Base-by-base conservation (phyloP, 139 green algal species). In the Micractinium sp. region DNA sequence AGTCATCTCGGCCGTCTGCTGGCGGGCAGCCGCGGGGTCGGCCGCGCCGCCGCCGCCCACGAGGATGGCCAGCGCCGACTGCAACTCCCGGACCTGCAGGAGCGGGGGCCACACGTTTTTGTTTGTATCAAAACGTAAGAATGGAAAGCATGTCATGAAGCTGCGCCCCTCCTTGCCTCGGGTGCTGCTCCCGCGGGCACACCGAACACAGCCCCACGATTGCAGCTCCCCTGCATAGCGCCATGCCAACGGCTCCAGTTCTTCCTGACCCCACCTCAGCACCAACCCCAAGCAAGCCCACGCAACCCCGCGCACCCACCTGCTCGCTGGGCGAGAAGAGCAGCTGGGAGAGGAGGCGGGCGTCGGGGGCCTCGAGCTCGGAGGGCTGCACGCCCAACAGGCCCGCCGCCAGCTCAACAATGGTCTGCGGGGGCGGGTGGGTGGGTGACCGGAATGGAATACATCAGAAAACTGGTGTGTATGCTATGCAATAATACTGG, bases 241-340 rank as follows among this genome's bases (percentile, higher is more conserved):
- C 16, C 60, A 67, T 16, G 15, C 60, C 14, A 67, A 67, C 60
- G 15, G 14, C 15, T 16, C 14, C 60, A 67, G 14, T 16, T 16
- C 14, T 67, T 67, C 60, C 16, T 67, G 60, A 14, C 15, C 60
- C 14, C 60, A 16, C 60, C 60, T 67, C 60, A 14, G 60, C 31
- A 93, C 83, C 85, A n/a, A n/a, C n/a, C n/a, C n/a, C n/a, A n/a
- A n/a, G n/a, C n/a, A n/a, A n/a, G n/a, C n/a, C n/a, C n/a, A n/a
- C n/a, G n/a, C n/a, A n/a, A n/a, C n/a, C n/a, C n/a, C n/a, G n/a
- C 13, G 12, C 71, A 56, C 47, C 47, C 31, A 93, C 83, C 85
- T 96, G 93, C n/a, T 95, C 92, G 20, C 78, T 91, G 12, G 94
- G 94, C 61, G 85, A 92, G 19, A 92, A 83, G 35, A 94, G 60